Evolutionary conservation across 345 rosid genomes (phyloP), one percentile per base, ranked within the genome.

Genomic region (Xanthoceras sorbifolium): DNA sequence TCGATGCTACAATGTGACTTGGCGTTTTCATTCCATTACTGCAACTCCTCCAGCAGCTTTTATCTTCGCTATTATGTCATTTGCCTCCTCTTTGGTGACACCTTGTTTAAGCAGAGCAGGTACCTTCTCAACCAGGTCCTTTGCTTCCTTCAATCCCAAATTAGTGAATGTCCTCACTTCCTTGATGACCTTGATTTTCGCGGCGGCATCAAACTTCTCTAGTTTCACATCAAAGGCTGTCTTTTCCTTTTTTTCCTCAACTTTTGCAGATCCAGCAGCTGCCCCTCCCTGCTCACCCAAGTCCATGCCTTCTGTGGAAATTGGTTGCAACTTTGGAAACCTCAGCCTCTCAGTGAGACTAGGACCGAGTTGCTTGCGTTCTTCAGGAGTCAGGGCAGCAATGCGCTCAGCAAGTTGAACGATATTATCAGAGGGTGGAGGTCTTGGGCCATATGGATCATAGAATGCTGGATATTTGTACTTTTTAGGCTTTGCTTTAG

Each of bases 391-490:
- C 26, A 87, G 40, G 14, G 88, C 76, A 17, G 85, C 88, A 25
- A 89, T 87, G 18, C 77, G 87, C 38, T 90, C 89, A 0, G 90
- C 94, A 71, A 90, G 87, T 77, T 85, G 83, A 68, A 87, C 63
- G 59, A 89, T 69, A 68, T 78, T 90, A 20, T 87, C 89, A 0
- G 85, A 84, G 9, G 94, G 90, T 0, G 88, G 87, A n/a, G 91
- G 83, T 67, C 82, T 83, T 3, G 87, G 91, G 61, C 91, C 91
- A 74, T 90, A 90, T 0, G 91, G 91, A 69, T 90, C 76, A 73
- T 89, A 87, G 70, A 82, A 54, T 46, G 76, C 81, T 0, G 90
- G 92, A 40, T 90, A 88, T 62, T 86, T 87, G 80, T 77, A 85
- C 69, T 55, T 87, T 57, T n/a, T 83, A 8, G 89, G 86, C 77